Evolutionary conservation across 1,284 basidiomycete species (phyloP), one percentile per base, ranked within the genome.

Genomic region (Violaceomyces palustris): DNA sequence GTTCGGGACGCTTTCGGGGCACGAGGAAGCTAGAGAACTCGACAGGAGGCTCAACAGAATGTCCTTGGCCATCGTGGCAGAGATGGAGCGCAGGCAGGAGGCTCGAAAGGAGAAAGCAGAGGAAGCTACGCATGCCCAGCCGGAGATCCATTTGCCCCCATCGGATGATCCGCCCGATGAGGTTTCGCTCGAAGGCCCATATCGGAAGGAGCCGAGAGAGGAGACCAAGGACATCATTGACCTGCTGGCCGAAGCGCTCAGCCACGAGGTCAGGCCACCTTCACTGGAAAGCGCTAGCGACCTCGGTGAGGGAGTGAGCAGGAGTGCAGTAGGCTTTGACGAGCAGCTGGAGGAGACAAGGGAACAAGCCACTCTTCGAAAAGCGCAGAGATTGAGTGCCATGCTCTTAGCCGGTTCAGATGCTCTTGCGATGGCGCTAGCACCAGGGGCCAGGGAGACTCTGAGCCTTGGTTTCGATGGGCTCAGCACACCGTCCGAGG

Each of bases 331-430:
- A n/a, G n/a, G n/a, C n/a, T n/a, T n/a, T n/a, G n/a, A n/a, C n/a
- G n/a, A n/a, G n/a, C n/a, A n/a, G n/a, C n/a, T n/a, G n/a, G n/a
- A n/a, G n/a, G n/a, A n/a, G n/a, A n/a, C n/a, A n/a, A n/a, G n/a
- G n/a, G n/a, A n/a, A n/a, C n/a, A n/a, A n/a, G n/a, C n/a, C n/a
- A n/a, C n/a, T n/a, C n/a, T n/a, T n/a, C n/a, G n/a, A 18, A 50
- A 57, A 29, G 58, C 46, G 7, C 31, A 48, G 5, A 15, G 53
- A 2, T 44, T 61, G 3, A 57, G 53, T 35, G 54, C 58, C 2
- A 52, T 61, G 58, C 40, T 61, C 14, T 37, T 61, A 1, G 51
- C 44, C 1, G 58, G 58, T 1, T 61, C 58, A n/a, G 54, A 61
- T 34, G 53, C 53, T 1, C 27, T 61, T 2, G 54, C 58, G 24